phyloP scores from a whole-genome alignment of 208 protist species.

The Trypanosoma rangeli region DNA sequence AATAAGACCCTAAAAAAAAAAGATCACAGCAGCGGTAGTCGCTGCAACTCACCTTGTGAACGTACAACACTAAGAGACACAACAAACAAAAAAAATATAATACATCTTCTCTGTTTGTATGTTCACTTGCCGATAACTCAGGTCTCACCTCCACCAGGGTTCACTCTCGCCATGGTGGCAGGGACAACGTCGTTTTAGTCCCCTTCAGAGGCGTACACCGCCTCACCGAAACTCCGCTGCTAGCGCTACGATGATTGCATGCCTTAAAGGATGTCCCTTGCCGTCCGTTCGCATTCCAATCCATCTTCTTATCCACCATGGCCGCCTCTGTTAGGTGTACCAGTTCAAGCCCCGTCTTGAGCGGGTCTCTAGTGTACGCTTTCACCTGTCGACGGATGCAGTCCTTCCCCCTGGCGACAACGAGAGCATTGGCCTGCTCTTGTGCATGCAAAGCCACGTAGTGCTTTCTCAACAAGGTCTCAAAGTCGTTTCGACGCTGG shows the following conservation, averaged over 20 bases:
- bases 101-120: not conserved
- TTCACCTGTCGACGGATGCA: constrained; percentile 32
- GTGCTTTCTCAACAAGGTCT: constrained; percentile 26
- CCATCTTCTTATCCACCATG: not conserved
- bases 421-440: constrained; percentile 25
- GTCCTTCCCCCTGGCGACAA: constrained; percentile 29
- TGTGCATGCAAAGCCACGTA: constrained; percentile 17
- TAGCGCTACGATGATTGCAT: not conserved
- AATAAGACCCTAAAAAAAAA: too few relatives aligned
- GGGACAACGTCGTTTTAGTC: not conserved
- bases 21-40: not conserved
- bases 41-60: not conserved
- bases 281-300: constrained; percentile 15
- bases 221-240: not conserved
- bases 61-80: not conserved
- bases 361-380: constrained; percentile 26
- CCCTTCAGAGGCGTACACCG: not conserved
- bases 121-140: not conserved
- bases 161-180: constrained; percentile 8
- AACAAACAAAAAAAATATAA: not conserved
- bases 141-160: not conserved
- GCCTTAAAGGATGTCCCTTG: constrained; percentile 16
- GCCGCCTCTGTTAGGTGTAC: constrained; percentile 13
- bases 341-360: constrained; percentile 39
- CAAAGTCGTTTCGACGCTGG: constrained; percentile 32